phyloP scores from a whole-genome alignment of 2,329 filamentous ascomycete genomes.

The Cordyceps sp. region DNA sequence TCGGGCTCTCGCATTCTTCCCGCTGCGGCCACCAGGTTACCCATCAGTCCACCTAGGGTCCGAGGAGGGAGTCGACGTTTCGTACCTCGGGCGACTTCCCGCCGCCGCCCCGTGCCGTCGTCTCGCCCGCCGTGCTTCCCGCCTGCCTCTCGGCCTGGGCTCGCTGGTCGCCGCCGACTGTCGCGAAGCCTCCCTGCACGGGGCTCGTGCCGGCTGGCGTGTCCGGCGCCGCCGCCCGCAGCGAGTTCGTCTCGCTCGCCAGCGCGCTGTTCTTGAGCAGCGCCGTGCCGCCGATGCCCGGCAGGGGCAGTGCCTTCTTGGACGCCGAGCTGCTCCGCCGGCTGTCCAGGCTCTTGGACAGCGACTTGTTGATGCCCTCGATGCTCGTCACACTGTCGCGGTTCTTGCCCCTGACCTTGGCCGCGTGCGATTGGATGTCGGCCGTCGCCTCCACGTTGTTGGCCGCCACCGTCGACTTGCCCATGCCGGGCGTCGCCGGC shows the following conservation, averaged over 20 bases:
- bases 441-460: slow-evolving; percentile 78
- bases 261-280: slow-evolving; percentile 32
- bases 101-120: slow-evolving; percentile 7
- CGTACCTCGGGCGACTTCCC: slow-evolving; percentile 32
- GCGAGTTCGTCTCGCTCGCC: slow-evolving; percentile 41
- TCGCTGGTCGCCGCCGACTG: slow-evolving; percentile 8
- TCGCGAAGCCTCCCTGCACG: slow-evolving; percentile 15
- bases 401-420: slow-evolving; percentile 26
- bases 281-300: slow-evolving; percentile 22
- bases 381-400: slow-evolving; percentile 37
- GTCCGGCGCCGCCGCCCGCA: slow-evolving; percentile 30
- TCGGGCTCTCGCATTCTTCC: slow-evolving; percentile 23
- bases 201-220: slow-evolving; percentile 24
- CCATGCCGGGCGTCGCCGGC: slow-evolving; percentile 80
- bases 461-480: slow-evolving; percentile 79
- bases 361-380: slow-evolving; percentile 58
- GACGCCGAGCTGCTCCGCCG: slow-evolving; percentile 76
- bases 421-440: slow-evolving; percentile 39
- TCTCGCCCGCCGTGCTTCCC: slow-evolving; percentile 9
- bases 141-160: slow-evolving; percentile 4
- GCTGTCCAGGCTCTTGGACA: slow-evolving; percentile 81
- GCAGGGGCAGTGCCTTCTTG: slow-evolving; percentile 53
- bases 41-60: slow-evolving; percentile 22
- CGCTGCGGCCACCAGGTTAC: slow-evolving; percentile 9
- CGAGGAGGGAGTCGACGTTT: slow-evolving; percentile 32